Conservation (phyloP, 768 basidiomycete species). For the Leccinellum albellum region DNA sequence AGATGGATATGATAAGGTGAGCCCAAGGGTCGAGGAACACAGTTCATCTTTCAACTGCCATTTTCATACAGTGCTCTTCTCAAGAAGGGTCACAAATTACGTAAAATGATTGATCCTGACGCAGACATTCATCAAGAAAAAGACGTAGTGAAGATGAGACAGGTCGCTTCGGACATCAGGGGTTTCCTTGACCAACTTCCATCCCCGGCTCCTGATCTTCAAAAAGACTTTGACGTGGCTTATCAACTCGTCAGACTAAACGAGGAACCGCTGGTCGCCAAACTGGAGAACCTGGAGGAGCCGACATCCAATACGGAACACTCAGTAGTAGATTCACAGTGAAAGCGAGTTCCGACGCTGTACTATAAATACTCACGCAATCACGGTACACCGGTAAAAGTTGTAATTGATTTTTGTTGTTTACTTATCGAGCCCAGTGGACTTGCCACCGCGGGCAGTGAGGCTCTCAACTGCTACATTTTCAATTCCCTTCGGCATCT, state of each 20-base stretch:
- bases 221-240: constrained; percentile 27
- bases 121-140: constrained; percentile 26
- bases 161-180: constrained; percentile 25
- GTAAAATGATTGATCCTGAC: constrained; percentile 31
- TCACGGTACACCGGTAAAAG: too few relatives aligned
- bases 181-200: constrained; percentile 28
- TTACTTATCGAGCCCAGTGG: too few relatives aligned
- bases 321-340: neutral
- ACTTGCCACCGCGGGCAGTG: too few relatives aligned
- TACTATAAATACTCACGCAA: neutral
- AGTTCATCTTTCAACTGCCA: neutral
- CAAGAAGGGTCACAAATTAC: constrained; percentile 26
- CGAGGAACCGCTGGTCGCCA: constrained; percentile 4
- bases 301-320: constrained; percentile 20
- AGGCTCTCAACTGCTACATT: too few relatives aligned
- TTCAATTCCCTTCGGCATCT: too few relatives aligned
- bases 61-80: constrained; percentile 19
- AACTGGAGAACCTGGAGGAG: constrained; percentile 17
- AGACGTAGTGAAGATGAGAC: constrained; percentile 26
- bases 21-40: neutral
- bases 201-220: constrained; percentile 14
- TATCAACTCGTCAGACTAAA: constrained; percentile 32
- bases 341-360: neutral
- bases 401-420: too few relatives aligned
- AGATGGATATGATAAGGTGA: constrained; percentile 33